Percentiles rank a stretch among this genome's conserved stretches.
Evolutionary conservation across 805 yeast species (phyloP).

Genomic region (Wickerhamomyces pijperi): DNA sequence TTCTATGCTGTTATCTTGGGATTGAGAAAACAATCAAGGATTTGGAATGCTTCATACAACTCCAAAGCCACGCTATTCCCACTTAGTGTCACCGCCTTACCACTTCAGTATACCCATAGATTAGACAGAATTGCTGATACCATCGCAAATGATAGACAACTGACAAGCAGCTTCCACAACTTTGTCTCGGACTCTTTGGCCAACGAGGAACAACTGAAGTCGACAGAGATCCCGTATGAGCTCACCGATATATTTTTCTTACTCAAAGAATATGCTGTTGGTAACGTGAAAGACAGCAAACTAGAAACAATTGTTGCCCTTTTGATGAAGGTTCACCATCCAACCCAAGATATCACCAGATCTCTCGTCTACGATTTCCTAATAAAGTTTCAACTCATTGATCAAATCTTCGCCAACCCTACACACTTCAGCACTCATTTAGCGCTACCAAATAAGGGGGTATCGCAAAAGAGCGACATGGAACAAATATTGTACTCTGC

Average conservation of each 20-base stretch:
- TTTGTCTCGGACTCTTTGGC: slow-evolving; percentile 5
- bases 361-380: slow-evolving; percentile 43
- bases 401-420: slow-evolving; percentile 30
- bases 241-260: slow-evolving; percentile 31
- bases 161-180: slow-evolving; percentile 17
- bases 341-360: slow-evolving; percentile 35
- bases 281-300: slow-evolving; percentile 35
- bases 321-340: slow-evolving; percentile 20
- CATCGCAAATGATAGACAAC: slow-evolving; percentile 16
- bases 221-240: background rate
- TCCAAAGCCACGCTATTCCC: slow-evolving; percentile 26
- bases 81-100: slow-evolving; percentile 31
- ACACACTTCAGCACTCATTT: slow-evolving; percentile 35
- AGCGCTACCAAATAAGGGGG: slow-evolving; percentile 30
- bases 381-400: slow-evolving; percentile 18
- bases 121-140: slow-evolving; percentile 21
- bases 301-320: slow-evolving; percentile 38
- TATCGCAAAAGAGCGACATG: slow-evolving; percentile 31
- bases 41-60: slow-evolving; percentile 29
- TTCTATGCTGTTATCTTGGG: slow-evolving; percentile 38
- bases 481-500: slow-evolving; percentile 31
- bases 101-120: slow-evolving; percentile 25
- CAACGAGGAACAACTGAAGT: background rate
- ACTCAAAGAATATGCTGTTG: slow-evolving; percentile 44
- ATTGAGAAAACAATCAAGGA: slow-evolving; percentile 34